Base-by-base conservation (phyloP, 2,329 filamentous ascomycete species). In the Fusarium sublunatum region DNA sequence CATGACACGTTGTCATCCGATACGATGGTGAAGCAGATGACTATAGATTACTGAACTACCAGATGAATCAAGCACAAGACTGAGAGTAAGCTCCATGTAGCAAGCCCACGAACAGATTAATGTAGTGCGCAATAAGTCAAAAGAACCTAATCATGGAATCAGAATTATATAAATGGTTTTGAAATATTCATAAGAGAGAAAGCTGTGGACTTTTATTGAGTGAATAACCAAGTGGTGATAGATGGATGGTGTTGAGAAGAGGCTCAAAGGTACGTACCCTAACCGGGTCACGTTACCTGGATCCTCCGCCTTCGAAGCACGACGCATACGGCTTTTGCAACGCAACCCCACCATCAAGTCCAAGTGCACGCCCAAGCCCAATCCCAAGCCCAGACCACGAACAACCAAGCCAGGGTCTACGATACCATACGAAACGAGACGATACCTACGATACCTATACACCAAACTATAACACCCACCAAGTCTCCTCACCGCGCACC, bases 271-370 rank as follows among this genome's bases (percentile, higher is more conserved):
- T 56, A 64, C 49, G 50, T 66, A 51, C 51, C 45, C 49, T 6
- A 36, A 29, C 57, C 34, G 52, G 53, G 67, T 69, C 67, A 69
- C 67, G 67, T 69, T 69, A 69, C 67, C 66, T 64, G 53, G 19
- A 50, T 58, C 55, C 36, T 24, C 42, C 36, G 41, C 28, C n/a
- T 6, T 15, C 43, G 12, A 35, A 50, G 40, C 46, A 47, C 34
- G 29, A 61, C 39, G 11, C 22, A 43, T 51, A 58, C 58, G 59
- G 58, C 59, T 63, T 46, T 63, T 63, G 48, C 62, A 58, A 66
- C 62, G 48, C 62, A 58, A 66, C 62, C 62, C 62, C 62, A 65
- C 62, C 53, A 63, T 63, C 58, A 34, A 66, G 58, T 44, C 56
- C 56, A 64, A 39, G 47, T 40, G 19, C 19, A 19, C 19, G 19